Conservation (phyloP, 2,329 filamentous ascomycete genomes). For the Pyricularia pennisetigena region DNA sequence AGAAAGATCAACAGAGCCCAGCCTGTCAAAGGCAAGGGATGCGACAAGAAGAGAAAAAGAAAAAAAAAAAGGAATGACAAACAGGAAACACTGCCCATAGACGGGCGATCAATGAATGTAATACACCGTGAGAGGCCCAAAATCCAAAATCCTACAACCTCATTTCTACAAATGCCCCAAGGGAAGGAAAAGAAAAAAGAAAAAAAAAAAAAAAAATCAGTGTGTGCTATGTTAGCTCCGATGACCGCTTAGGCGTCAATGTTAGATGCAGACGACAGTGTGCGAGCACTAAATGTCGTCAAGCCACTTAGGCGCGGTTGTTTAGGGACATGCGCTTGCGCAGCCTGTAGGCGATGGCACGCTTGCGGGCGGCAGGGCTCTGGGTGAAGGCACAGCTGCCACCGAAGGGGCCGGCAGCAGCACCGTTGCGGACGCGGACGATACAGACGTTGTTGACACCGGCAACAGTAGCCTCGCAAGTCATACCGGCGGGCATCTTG, state of each 20-base stretch:
- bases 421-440: slow-evolving; percentile 52
- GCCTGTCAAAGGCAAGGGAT: not conserved
- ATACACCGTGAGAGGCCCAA: not conserved
- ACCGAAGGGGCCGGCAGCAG: slow-evolving; percentile 56
- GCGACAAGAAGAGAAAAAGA: not conserved
- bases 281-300: not conserved
- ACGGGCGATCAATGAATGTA: not conserved
- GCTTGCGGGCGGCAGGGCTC: slow-evolving; percentile 46
- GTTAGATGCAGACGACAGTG: not conserved
- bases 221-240: not conserved
- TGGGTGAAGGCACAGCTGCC: slow-evolving; percentile 58
- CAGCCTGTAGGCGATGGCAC: slow-evolving; percentile 45
- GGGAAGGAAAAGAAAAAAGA: no score
- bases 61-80: not conserved
- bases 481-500: slow-evolving; percentile 60
- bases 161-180: not conserved
- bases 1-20: not conserved
- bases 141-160: not conserved
- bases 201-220: no score
- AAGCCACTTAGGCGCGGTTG: not conserved
- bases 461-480: slow-evolving; percentile 48
- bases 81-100: not conserved
- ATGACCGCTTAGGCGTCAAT: not conserved
- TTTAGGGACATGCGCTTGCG: slow-evolving; percentile 19
- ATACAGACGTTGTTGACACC: slow-evolving; percentile 54